Conservation (phyloP, 768 basidiomycete genomes). For the Mycena crocata region DNA sequence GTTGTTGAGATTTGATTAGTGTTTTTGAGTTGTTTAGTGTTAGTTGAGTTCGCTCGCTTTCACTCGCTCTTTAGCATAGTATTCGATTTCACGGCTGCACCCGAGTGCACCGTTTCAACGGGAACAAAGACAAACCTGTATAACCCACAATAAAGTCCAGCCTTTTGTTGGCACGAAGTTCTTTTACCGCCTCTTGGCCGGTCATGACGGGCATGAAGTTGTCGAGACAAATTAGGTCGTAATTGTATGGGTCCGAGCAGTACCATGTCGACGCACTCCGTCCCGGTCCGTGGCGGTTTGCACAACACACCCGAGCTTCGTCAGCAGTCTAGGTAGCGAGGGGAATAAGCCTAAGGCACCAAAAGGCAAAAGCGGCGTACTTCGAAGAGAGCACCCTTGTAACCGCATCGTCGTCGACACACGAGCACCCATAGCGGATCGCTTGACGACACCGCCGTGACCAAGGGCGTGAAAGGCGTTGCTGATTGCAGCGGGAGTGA, state of each 20-base stretch:
- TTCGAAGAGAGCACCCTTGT: conserved; percentile 42
- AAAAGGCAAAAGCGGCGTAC: conserved; percentile 3
- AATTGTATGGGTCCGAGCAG: conserved; percentile 37
- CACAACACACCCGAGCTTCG: conserved; percentile 50
- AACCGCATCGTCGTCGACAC: conserved; percentile 50
- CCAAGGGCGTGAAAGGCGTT: conserved; percentile 12
- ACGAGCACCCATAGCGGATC: conserved; percentile 41
- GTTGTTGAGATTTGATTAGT: no score
- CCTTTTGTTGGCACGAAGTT: conserved; percentile 44
- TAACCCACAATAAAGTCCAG: conserved; percentile 48
- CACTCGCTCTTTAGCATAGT: no score
- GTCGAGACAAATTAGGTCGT: conserved; percentile 53
- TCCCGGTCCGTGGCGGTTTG: conserved; percentile 51
- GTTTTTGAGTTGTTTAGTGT: no score
- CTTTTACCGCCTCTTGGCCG: conserved; percentile 48
- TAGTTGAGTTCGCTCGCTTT: no score
- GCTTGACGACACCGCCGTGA: conserved; percentile 1
- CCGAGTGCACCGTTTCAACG: no score
- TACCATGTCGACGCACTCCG: conserved; percentile 48
- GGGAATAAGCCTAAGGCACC: neutral
- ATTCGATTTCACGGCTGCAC: no score
- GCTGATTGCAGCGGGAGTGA: conserved; percentile 14
- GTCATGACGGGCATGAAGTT: conserved; percentile 49
- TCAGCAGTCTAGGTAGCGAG: conserved; percentile 44
- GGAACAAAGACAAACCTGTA: conserved; percentile 21